Percentiles rank a stretch among this genome's conserved stretches.
These are phyloP conservation scores for Massariosphaeria phaeospora DNA, from an alignment of 495 filamentous ascomycete species.

Conservation along the genomic window DNA sequence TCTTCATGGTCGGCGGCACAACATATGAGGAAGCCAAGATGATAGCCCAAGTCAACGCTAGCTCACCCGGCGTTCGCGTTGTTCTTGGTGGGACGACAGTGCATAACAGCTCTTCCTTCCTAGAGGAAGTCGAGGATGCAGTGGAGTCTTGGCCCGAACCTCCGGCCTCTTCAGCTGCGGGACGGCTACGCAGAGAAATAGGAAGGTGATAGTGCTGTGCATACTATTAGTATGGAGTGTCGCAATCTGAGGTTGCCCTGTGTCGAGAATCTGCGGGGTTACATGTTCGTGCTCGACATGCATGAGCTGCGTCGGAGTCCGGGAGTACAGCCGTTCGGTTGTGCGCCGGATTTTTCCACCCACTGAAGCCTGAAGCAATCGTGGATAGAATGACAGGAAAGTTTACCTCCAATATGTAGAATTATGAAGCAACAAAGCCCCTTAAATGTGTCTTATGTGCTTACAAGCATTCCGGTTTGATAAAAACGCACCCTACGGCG, in stretches of 20 bases:
- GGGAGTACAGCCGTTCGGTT: too few species aligned
- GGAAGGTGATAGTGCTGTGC: conserved; percentile 40
- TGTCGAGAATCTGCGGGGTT: not conserved
- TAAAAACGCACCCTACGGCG: too few species aligned
- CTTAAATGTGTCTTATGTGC: too few species aligned
- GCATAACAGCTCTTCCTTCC: conserved; percentile 78
- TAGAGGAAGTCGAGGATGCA: conserved; percentile 54
- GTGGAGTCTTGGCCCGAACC: conserved; percentile 68
- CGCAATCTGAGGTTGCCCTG: not conserved
- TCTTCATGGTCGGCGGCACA: conserved; percentile 87
- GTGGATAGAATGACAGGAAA: too few species aligned
- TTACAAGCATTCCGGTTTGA: too few species aligned
- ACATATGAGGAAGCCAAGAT: conserved; percentile 97
- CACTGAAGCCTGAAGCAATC: too few species aligned
- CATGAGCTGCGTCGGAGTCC: not conserved
- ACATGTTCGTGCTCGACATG: not conserved
- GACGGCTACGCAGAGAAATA: conserved; percentile 63
- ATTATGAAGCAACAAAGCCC: too few species aligned
- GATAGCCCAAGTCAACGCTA: conserved; percentile 86
- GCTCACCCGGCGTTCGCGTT: conserved; percentile 78
- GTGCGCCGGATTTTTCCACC: too few species aligned
- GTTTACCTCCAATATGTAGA: too few species aligned
- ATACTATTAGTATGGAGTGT: too few species aligned
- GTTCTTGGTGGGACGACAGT: conserved; percentile 81
- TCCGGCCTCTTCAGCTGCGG: conserved; percentile 62